Base-by-base conservation (phyloP, 768 basidiomycete genomes). In the Boletus pseudopeckii region DNA sequence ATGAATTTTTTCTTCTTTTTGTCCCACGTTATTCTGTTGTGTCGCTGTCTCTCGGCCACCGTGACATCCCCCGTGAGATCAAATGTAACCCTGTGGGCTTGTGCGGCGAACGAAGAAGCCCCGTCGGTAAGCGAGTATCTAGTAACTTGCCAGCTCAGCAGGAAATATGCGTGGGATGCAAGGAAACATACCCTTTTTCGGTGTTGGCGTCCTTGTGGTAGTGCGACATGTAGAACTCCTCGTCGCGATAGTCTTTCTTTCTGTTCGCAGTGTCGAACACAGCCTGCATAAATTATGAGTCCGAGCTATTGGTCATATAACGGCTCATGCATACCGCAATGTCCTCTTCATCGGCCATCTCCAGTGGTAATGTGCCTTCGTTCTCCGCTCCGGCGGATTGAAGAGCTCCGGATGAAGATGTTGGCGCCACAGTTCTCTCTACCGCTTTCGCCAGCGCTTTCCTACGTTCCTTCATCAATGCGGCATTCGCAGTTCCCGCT, bases 1-100 rank as follows among this genome's bases (percentile, higher is more conserved):
- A 96, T 77, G 59, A 97, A 97, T 64, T 88, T 92, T 70, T 97
- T 97, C 74, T 91, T 95, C 74, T 94, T 95, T 65, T 91, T 90
- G 72, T 98, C 94, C 97, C 97, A 99, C 28, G 78, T 86, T 64
- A 91, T 66, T 57, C 77, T 79, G 46, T 26, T 59, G 50, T 85
- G 87, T 37, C 80, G 80, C 52, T 79, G 83, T 47, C 81, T 80
- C 33, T 82, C 78, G 20, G 79, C 75, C 10, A 79, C 77, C 11
- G 78, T 69, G 8, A 80, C 85, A 61, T 98, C 92, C 14, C 84
- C 85, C 2, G 82, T 75, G 26, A 98, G 79, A 69, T 97, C 94
- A 56, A 98, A 92, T 0, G 88, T 80, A 8, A 84, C 85, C 28
- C 80, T 80, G 20, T 80, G 80, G 5, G 92, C 92, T 75, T 96